Evolutionary conservation across 2,329 filamentous ascomycete species (phyloP).

Genomic region (Hypomyces perniciosus): DNA sequence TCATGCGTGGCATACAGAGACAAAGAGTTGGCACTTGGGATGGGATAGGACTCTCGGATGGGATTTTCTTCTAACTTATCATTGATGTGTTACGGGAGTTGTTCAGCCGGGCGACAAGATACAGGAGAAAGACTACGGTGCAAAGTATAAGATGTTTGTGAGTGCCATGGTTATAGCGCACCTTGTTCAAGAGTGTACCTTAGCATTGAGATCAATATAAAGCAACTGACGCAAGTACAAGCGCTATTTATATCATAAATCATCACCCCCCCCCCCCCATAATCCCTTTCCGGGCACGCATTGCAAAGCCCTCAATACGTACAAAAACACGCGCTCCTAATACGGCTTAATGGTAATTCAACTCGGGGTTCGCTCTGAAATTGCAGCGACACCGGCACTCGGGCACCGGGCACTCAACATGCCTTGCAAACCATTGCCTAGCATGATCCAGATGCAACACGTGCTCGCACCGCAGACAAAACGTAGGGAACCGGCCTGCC

Average conservation of each 20-base stretch:
- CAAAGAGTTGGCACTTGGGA: too few relatives aligned
- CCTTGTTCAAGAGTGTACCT: neutral
- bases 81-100: too few relatives aligned
- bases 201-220: constrained; percentile 2
- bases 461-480: constrained; percentile 63
- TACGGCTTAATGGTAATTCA: constrained; percentile 40
- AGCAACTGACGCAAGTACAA: neutral
- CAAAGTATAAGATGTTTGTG: neutral
- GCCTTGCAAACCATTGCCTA: constrained; percentile 58
- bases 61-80: too few relatives aligned
- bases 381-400: constrained; percentile 63
- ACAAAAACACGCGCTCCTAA: neutral
- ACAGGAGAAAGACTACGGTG: too few relatives aligned
- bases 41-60: too few relatives aligned
- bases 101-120: too few relatives aligned
- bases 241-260: neutral
- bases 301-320: neutral
- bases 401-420: constrained; percentile 61
- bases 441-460: constrained; percentile 63
- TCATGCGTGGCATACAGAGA: too few relatives aligned
- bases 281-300: neutral
- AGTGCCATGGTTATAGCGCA: neutral
- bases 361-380: constrained; percentile 53
- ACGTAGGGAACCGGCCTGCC: constrained; percentile 59
- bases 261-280: too few relatives aligned